These are phyloP conservation scores for Breviolum minutum DNA, from an alignment of 73 alveolate genomes.

Conservation along the genomic window DNA sequence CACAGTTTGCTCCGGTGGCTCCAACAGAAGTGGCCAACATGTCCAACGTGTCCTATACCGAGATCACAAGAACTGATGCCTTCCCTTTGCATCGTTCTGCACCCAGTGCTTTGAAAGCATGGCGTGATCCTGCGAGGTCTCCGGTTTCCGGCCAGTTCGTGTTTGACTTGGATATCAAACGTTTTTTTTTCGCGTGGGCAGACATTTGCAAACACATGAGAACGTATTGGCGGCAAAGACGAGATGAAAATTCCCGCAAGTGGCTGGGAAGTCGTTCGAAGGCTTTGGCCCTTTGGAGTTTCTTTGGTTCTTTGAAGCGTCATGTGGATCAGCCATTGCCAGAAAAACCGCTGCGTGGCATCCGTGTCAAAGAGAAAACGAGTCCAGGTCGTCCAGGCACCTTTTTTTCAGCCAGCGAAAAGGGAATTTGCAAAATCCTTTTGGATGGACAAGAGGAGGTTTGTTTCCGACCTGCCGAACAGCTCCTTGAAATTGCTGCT, in stretches of 20 bases:
- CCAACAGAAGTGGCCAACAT: too few species aligned
- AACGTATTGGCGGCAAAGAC: conserved; percentile 28
- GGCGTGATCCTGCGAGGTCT: too few species aligned
- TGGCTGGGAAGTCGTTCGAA: conserved; percentile 43
- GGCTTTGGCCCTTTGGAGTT: conserved; percentile 41
- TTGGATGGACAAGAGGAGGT: not conserved
- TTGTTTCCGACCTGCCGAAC: not conserved
- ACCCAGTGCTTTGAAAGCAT: too few species aligned
- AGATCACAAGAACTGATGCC: too few species aligned
- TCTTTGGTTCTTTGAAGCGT: not conserved
- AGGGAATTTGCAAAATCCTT: conserved; percentile 42
- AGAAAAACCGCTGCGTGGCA: not conserved
- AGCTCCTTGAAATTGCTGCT: not conserved
- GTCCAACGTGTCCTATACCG: too few species aligned
- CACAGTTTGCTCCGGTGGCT: not conserved
- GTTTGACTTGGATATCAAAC: conserved; percentile 41
- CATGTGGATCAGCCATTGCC: conserved; percentile 34
- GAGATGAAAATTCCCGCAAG: conserved; percentile 34
- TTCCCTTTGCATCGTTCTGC: too few species aligned
- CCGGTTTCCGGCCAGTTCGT: not conserved
- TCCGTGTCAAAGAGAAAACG: conserved; percentile 10
- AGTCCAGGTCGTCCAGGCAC: conserved; percentile 35
- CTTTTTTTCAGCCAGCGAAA: conserved; percentile 34
- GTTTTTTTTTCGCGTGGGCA: conserved; percentile 36
- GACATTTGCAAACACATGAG: conserved; percentile 10